Conservation (phyloP, 371 early-diverging fungal species). For the Mucor plumbeus region DNA sequence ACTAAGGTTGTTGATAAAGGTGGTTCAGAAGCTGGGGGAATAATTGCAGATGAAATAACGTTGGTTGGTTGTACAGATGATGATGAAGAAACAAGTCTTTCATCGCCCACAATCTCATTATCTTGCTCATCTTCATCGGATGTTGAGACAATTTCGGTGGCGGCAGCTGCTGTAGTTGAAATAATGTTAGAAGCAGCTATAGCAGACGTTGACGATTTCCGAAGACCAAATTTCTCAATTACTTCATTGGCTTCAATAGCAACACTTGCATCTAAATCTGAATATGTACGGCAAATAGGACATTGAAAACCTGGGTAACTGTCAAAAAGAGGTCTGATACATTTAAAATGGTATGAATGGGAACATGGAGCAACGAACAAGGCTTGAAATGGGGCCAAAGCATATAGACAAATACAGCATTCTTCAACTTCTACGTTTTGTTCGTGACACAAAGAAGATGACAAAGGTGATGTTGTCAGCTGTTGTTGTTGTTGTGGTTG, state of each 20-base stretch:
- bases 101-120: slow-evolving; percentile 1
- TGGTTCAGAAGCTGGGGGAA: slow-evolving; percentile 17
- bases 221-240: slow-evolving; percentile 36
- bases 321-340: slow-evolving; percentile 80
- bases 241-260: slow-evolving; percentile 72
- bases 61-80: slow-evolving; percentile 13
- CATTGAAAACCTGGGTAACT: slow-evolving; percentile 86
- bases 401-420: slow-evolving; percentile 95
- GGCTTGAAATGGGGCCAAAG: slow-evolving; percentile 54
- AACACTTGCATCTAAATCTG: slow-evolving; percentile 89
- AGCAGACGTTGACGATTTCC: slow-evolving; percentile 9
- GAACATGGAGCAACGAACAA: slow-evolving; percentile 92
- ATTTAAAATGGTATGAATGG: slow-evolving; percentile 95
- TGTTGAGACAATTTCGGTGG: not conserved
- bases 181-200: not conserved
- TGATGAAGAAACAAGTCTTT: slow-evolving; percentile 1
- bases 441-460: slow-evolving; percentile 8
- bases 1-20: slow-evolving; percentile 28
- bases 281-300: slow-evolving; percentile 93
- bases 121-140: slow-evolving; percentile 7
- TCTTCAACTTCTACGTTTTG: slow-evolving; percentile 54
- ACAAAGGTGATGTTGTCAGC: slow-evolving; percentile 12
- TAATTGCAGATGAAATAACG: slow-evolving; percentile 10
- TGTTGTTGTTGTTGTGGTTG: slow-evolving; percentile 17
- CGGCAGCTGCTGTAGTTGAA: not conserved